A percentile compares a stretch with the other conserved stretches of the same genome.
Conservation (phyloP, 1,284 basidiomycete genomes). For the Veloboletus limbatus region DNA sequence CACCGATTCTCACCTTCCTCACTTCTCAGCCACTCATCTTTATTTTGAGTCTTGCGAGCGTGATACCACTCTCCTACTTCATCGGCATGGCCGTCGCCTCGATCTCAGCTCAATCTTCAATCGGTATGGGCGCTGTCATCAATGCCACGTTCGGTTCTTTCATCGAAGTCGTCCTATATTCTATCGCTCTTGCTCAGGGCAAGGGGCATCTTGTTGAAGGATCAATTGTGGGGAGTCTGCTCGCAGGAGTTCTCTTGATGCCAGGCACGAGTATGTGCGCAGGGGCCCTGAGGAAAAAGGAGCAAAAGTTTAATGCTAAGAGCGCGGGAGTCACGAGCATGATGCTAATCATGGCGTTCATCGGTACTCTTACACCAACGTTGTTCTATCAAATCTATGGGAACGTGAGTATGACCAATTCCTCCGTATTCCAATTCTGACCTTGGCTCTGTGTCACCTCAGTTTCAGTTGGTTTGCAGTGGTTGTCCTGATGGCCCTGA, state of each 20-base stretch:
- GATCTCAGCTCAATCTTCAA: constrained; percentile 96
- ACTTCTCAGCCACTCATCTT: constrained; percentile 84
- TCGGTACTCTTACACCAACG: constrained; percentile 93
- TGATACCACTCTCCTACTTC: constrained; percentile 98
- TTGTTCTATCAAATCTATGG: constrained; percentile 99
- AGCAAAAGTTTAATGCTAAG: constrained; percentile 97
- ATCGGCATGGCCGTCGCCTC: constrained; percentile 99
- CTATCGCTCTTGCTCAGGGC: constrained; percentile 82
- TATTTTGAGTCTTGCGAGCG: constrained; percentile 80
- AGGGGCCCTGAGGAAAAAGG: constrained; percentile 89
- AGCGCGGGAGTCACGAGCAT: constrained; percentile 98
- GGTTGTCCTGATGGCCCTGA: constrained; percentile 70
- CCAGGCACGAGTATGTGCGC: constrained; percentile 96
- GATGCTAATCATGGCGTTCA: constrained; percentile 99
- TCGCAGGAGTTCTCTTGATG: constrained; percentile 97
- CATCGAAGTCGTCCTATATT: constrained; percentile 95
- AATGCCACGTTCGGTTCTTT: constrained; percentile 99
- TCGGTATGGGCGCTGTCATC: constrained; percentile 99
- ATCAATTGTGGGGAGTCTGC: constrained; percentile 89
- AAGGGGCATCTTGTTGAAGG: constrained; percentile 97
- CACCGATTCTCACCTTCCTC: constrained; percentile 66
- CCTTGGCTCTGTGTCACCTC: constrained; percentile 7
- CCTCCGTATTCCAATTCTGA: constrained; percentile 10
- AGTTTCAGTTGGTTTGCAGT: constrained; percentile 93
- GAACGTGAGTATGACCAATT: constrained; percentile 61